Percentiles rank a stretch among this genome's conserved stretches.
phyloP scores from a whole-genome alignment of 192 early-diverging fungal genomes.

The Allomyces javanicus region DNA sequence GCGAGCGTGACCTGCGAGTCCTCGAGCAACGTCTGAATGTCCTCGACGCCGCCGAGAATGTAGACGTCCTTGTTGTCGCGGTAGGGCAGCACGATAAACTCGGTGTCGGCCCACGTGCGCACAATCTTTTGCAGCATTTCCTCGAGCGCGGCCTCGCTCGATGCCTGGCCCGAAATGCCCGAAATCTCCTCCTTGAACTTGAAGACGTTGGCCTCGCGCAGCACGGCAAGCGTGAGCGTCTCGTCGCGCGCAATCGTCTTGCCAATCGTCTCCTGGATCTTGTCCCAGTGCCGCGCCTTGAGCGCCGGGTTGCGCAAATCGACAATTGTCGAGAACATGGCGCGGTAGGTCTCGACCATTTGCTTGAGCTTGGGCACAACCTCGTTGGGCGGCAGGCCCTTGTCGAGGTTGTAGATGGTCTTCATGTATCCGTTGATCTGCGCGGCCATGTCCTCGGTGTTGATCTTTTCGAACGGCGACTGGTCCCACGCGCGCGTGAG shows the following conservation, averaged over 20 bases:
- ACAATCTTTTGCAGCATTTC: conserved; percentile 38
- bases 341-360: conserved; percentile 31
- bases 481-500: conserved; percentile 23
- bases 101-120: conserved; percentile 32
- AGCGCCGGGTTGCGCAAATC: conserved; percentile 42
- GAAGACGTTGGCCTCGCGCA: conserved; percentile 29
- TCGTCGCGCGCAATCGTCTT: conserved; percentile 28
- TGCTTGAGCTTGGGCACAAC: conserved; percentile 36
- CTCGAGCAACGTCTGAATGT: conserved; percentile 36
- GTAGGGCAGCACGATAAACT: conserved; percentile 29
- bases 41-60: conserved; percentile 34
- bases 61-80: conserved; percentile 40
- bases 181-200: conserved; percentile 41
- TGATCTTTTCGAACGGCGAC: conserved; percentile 24
- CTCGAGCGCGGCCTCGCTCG: conserved; percentile 34
- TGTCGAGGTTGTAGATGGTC: conserved; percentile 34
- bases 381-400: conserved; percentile 44
- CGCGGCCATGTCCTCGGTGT: conserved; percentile 34
- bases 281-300: conserved; percentile 38
- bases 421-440: conserved; percentile 29
- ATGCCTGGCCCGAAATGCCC: conserved; percentile 30
- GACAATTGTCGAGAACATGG: conserved; percentile 33
- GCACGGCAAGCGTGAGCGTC: conserved; percentile 25
- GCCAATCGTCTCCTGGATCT: conserved; percentile 34
- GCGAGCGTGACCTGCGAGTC: conserved; percentile 39